phyloP scores from a whole-genome alignment of 2,329 filamentous ascomycete species.

The Magnaporthales sp. region DNA sequence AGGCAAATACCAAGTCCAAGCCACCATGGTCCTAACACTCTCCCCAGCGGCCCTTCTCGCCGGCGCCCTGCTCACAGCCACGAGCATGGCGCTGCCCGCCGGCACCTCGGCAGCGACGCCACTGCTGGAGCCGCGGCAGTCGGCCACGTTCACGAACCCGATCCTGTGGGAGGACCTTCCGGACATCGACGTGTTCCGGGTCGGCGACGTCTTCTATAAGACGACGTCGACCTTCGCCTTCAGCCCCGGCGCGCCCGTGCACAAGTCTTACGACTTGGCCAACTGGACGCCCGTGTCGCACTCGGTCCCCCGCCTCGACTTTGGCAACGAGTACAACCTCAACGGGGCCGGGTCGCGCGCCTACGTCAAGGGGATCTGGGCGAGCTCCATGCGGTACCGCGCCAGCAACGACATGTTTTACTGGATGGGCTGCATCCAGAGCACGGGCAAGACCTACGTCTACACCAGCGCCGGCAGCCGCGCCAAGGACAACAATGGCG shows the following conservation, averaged over 20 bases:
- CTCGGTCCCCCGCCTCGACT: conserved; percentile 34
- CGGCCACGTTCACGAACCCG: conserved; percentile 33
- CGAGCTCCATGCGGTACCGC: conserved; percentile 43
- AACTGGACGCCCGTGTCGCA: conserved; percentile 40
- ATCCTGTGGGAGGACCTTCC: conserved; percentile 47
- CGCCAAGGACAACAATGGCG: conserved; percentile 31
- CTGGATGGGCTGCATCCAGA: conserved; percentile 49
- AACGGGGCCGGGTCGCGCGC: conserved; percentile 25
- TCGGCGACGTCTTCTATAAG: conserved; percentile 41
- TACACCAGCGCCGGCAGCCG: conserved; percentile 35
- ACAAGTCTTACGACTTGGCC: conserved; percentile 45
- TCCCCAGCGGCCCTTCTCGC: background rate
- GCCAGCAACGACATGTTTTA: conserved; percentile 39
- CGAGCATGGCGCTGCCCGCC: background rate
- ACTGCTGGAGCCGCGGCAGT: conserved; percentile 2
- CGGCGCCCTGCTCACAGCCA: background rate
- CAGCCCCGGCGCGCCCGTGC: conserved; percentile 45
- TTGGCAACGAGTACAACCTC: conserved; percentile 39
- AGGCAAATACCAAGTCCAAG: background rate
- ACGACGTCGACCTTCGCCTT: conserved; percentile 49
- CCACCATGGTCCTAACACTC: background rate
- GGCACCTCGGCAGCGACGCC: background rate
- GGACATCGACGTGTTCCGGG: conserved; percentile 44
- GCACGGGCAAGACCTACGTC: conserved; percentile 36
- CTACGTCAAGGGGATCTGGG: conserved; percentile 48